Conservation (phyloP, 2,329 filamentous ascomycete genomes). For the Colletotrichum tamarilloi region DNA sequence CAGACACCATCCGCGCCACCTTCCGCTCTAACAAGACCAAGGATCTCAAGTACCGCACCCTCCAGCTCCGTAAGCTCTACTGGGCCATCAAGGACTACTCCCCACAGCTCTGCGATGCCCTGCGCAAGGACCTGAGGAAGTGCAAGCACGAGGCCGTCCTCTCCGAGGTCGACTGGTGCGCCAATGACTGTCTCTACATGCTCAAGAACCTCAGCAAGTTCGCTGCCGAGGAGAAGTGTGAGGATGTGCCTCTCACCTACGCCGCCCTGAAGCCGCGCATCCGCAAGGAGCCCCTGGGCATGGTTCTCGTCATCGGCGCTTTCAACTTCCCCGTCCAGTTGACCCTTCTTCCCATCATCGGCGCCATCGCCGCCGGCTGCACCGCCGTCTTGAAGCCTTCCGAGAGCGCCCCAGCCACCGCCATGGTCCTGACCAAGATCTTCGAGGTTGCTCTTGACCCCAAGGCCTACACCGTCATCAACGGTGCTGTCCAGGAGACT, state of each 20-base stretch:
- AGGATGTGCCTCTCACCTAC: constrained; percentile 76
- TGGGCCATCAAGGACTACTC: constrained; percentile 89
- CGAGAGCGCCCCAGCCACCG: constrained; percentile 80
- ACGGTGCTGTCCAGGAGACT: constrained; percentile 84
- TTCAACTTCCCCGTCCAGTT: constrained; percentile 96
- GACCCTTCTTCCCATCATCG: constrained; percentile 80
- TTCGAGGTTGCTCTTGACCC: constrained; percentile 81
- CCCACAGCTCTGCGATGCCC: constrained; percentile 77
- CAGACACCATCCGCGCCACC: constrained; percentile 71
- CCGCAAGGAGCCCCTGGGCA: constrained; percentile 87
- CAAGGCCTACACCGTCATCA: constrained; percentile 79
- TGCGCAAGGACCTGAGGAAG: constrained; percentile 83
- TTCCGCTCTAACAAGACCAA: constrained; percentile 86
- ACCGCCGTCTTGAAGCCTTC: constrained; percentile 92
- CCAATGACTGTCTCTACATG: constrained; percentile 84
- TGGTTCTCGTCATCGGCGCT: constrained; percentile 86
- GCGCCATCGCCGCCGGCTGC: constrained; percentile 92
- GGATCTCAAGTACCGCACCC: constrained; percentile 81
- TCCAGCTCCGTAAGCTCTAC: constrained; percentile 93
- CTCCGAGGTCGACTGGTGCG: constrained; percentile 80
- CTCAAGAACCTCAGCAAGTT: constrained; percentile 83
- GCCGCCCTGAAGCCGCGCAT: constrained; percentile 78
- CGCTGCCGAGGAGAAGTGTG: constrained; percentile 82
- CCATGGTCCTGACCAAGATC: constrained; percentile 83
- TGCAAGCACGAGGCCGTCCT: constrained; percentile 78